Base-by-base conservation (phyloP, 331 rosid genomes). In the Dryas integrifolia region DNA sequence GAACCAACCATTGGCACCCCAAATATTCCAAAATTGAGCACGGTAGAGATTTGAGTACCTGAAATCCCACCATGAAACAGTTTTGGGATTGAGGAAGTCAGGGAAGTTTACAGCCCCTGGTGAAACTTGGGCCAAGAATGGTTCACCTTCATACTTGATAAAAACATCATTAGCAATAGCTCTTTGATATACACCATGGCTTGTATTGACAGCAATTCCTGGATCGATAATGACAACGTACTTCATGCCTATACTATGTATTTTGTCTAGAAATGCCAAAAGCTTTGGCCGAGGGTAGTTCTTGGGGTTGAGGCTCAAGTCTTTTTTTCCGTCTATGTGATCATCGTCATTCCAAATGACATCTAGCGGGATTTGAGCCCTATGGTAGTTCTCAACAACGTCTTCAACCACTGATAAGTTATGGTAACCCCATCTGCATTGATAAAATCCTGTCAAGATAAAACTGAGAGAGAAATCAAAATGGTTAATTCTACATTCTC, bases 331-430 rank as follows among this genome's bases (percentile, higher is more conserved):
- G 44, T 91, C 97, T 97, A 91, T 94, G 88, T 94, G 97, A 81
- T 94, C 98, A 73, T 91, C 97, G n/a, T 91, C 98, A n/a, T 84
- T 94, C 98, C 98, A 94, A 24, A 94, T 88, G 72, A 94, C 98
- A 73, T 94, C 98, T 5, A 94, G 92, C 38, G 98, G 98, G 67
- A 94, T 94, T 83, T 83, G 66, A 57, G 98, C 92, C 82, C 89
- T 91, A 47, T 86, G 70, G 85, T 94, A 94, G 72, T 74, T 91
- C 26, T 73, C 97, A 69, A 94, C 97, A 67, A 94, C 98, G 50
- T 94, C 97, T 79, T 94, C 98, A 51, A 91, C 88, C 24, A 94
- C 96, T 18, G 98, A 94, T 64, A 94, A 76, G 77, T 94, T 91
- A 77, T 88, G 97, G 86, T 94, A 94, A 69, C 98, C 98, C 97